Percentiles rank a stretch among this genome's conserved stretches.
Conservation (phyloP, 441 rosid species). For the Pelargonium fulgidum region DNA sequence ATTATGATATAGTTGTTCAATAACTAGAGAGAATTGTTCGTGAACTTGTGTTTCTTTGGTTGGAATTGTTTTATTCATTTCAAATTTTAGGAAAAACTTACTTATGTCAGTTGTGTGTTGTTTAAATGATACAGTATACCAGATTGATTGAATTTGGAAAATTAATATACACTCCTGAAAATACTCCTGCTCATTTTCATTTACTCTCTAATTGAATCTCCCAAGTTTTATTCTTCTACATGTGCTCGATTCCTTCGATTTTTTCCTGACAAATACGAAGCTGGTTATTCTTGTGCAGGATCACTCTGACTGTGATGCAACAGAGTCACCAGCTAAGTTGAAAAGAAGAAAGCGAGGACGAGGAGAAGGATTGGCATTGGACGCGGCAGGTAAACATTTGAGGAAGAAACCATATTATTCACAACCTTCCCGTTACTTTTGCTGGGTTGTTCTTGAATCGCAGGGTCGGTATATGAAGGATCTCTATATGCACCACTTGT, state of each 20-base stretch:
- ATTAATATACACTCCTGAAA: not conserved
- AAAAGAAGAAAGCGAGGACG: conserved; percentile 23
- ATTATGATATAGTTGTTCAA: not conserved
- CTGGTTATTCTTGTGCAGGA: not conserved
- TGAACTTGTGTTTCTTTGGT: not conserved
- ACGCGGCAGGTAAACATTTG: conserved; percentile 30
- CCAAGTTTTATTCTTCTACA: not conserved
- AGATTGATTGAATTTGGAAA: not conserved
- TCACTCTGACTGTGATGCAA: not conserved
- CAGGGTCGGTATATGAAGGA: conserved; percentile 15
- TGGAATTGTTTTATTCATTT: not conserved
- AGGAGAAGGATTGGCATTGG: conserved; percentile 27
- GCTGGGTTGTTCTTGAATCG: conserved; percentile 22
- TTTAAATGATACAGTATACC: not conserved
- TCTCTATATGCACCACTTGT: conserved; percentile 22
- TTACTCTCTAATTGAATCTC: not conserved
- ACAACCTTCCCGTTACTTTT: conserved; percentile 21
- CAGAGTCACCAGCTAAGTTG: not conserved
- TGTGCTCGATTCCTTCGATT: not conserved
- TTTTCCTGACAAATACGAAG: not conserved
- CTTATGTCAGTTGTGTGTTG: not conserved
- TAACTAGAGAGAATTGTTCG: not conserved
- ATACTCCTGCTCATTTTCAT: not conserved
- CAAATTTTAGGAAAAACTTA: not conserved
- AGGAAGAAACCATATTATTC: conserved; percentile 36